A percentile compares a stretch with the other conserved stretches of the same genome.
Conservation (phyloP, 352 stramenopile species). For the Globisporangium solare region DNA sequence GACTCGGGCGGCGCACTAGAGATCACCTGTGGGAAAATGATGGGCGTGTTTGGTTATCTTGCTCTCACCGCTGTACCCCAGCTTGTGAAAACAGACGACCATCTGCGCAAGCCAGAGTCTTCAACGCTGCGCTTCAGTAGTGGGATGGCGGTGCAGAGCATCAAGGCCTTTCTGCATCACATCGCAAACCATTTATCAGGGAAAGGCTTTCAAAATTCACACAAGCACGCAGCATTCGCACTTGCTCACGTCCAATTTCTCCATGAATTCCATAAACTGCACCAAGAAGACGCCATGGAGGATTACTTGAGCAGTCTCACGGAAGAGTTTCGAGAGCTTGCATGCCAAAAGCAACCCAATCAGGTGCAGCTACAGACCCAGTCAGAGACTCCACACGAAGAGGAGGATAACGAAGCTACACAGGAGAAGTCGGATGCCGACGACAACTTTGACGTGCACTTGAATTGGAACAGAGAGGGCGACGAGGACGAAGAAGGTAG, state of each 20-base stretch:
- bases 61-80: slow-evolving; percentile 27
- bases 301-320: slow-evolving; percentile 45
- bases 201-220: slow-evolving; percentile 15
- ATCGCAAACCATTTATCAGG: slow-evolving; percentile 38
- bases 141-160: slow-evolving; percentile 26
- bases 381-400: neutral
- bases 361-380: neutral
- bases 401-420: neutral
- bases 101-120: slow-evolving; percentile 7
- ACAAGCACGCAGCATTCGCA: slow-evolving; percentile 42
- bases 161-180: slow-evolving; percentile 61
- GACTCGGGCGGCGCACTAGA: slow-evolving; percentile 10
- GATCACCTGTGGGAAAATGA: slow-evolving; percentile 15
- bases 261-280: slow-evolving; percentile 51
- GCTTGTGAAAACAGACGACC: slow-evolving; percentile 26
- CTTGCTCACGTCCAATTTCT: slow-evolving; percentile 37
- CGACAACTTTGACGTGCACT: slow-evolving; percentile 10
- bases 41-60: slow-evolving; percentile 16
- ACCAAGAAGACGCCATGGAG: slow-evolving; percentile 41
- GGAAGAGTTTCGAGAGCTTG: slow-evolving; percentile 7
- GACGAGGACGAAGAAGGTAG: slow-evolving; percentile 1
- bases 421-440: neutral
- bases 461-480: slow-evolving; percentile 16
- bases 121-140: slow-evolving; percentile 5
- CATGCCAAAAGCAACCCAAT: neutral